Evolutionary conservation across 75 land plant species (phyloP).

Genomic region (Pinus albicaulis): DNA sequence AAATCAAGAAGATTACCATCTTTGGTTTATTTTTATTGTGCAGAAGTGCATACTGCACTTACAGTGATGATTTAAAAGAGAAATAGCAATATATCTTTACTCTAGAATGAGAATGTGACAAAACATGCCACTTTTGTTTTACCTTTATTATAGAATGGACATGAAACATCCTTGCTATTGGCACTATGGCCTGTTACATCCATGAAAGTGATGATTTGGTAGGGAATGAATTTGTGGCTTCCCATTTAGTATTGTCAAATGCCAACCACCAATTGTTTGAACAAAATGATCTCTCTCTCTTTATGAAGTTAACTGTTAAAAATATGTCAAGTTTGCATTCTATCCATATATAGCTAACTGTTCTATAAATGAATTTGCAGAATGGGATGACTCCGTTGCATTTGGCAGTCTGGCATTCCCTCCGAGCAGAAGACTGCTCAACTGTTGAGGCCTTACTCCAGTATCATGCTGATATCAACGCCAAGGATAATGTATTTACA

Average conservation of each 20-base stretch:
- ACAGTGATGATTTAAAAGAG: too few species aligned
- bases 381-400: constrained; percentile 98
- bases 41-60: too few species aligned
- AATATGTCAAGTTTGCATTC: neutral
- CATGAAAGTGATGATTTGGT: neutral
- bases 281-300: too few species aligned
- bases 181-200: too few species aligned
- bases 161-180: too few species aligned
- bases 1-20: too few species aligned
- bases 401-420: constrained; percentile 83
- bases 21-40: too few species aligned
- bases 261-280: neutral
- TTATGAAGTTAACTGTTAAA: constrained; percentile 5
- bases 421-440: constrained; percentile 45
- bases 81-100: too few species aligned
- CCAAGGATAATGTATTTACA: constrained; percentile 61
- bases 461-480: constrained; percentile 73
- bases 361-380: constrained; percentile 30
- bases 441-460: constrained; percentile 70
- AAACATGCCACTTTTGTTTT: too few species aligned
- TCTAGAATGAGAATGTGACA: too few species aligned
- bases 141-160: too few species aligned
- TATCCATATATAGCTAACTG: neutral
- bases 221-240: neutral
- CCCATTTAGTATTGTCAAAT: neutral